A percentile compares a stretch with the other conserved stretches of the same genome.
phyloP scores from a whole-genome alignment of 2,329 filamentous ascomycete species.

The Fusarium pilosicola region DNA sequence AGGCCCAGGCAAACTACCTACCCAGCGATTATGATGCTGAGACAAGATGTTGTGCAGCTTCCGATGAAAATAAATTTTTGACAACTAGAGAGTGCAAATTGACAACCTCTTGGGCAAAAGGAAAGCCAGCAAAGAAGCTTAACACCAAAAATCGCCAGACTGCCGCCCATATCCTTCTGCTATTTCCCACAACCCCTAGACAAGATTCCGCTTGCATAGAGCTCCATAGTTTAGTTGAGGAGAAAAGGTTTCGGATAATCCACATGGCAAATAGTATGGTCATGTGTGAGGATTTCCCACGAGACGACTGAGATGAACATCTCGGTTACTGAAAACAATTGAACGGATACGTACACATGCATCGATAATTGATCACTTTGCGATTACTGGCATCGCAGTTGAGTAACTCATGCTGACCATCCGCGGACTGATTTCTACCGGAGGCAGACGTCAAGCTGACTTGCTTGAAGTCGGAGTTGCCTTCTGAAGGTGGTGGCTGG shows the following conservation, averaged over 20 bases:
- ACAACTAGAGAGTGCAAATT: background rate
- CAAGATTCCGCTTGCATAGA: background rate
- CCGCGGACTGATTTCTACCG: background rate
- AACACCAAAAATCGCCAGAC: background rate
- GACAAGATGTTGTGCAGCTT: background rate
- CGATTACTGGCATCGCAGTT: background rate
- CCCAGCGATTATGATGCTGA: background rate
- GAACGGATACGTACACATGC: background rate
- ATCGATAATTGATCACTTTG: background rate
- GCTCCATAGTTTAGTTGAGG: background rate
- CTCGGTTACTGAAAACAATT: background rate
- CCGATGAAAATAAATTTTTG: background rate
- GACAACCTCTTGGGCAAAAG: background rate
- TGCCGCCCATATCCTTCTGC: background rate
- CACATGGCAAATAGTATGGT: background rate
- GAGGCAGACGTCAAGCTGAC: background rate
- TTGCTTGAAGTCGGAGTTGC: background rate
- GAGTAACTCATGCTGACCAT: background rate
- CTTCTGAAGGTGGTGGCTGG: background rate
- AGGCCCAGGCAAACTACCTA: background rate
- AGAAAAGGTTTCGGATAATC: background rate
- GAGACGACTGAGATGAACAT: background rate
- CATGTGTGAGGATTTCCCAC: background rate
- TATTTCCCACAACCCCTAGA: too few species aligned
- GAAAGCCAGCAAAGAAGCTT: background rate